phyloP scores from a whole-genome alignment of 257 asterid genomes.

The Cruciata laevipes region DNA sequence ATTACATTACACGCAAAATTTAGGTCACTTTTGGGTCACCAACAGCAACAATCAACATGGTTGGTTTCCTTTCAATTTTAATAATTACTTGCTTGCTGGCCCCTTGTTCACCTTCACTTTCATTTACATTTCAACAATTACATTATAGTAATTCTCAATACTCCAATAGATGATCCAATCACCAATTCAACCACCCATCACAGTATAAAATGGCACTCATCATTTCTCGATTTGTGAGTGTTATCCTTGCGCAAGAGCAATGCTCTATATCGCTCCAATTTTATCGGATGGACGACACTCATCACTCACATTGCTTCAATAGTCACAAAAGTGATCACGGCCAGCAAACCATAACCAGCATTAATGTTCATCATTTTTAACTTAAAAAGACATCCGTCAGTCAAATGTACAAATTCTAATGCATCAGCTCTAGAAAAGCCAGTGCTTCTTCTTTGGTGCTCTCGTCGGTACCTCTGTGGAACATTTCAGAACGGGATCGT shows the following conservation, averaged over 20 bases:
- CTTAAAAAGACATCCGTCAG: background rate
- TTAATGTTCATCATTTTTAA: background rate
- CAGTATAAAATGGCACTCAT: no score
- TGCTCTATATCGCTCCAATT: no score
- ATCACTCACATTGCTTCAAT: no score
- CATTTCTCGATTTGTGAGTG: no score
- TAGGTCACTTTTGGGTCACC: background rate
- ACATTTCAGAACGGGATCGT: conserved; percentile 2
- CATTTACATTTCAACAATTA: no score
- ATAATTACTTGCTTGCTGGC: background rate
- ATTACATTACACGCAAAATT: background rate
- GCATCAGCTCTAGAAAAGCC: conserved; percentile 45
- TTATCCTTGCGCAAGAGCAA: no score
- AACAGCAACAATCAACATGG: no score
- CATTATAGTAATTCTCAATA: no score
- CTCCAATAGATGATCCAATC: no score
- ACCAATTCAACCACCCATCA: no score
- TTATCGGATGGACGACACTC: no score
- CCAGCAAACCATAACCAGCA: background rate
- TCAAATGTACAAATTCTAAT: background rate
- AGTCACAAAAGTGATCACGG: background rate
- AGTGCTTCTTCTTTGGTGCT: conserved; percentile 60
- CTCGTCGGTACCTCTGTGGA: conserved; percentile 65
- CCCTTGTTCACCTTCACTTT: background rate
- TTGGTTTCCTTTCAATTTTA: background rate